Base-by-base conservation (phyloP, 495 filamentous ascomycete genomes). In the Penicillium bialowiezense region DNA sequence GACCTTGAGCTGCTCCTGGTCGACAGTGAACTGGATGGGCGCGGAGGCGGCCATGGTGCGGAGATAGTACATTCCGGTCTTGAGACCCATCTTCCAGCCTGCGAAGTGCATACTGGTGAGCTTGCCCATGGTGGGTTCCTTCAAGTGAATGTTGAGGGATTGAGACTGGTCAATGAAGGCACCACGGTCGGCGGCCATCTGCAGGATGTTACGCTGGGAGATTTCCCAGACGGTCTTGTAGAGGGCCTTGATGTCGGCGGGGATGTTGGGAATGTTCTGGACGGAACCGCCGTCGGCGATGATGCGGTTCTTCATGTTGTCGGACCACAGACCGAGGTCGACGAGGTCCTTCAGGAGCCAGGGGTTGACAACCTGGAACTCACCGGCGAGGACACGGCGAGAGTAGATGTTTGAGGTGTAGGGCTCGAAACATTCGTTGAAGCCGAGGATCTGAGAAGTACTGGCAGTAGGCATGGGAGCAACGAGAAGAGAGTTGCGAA, bases 151-250 rank as follows among this genome's bases (percentile, higher is more conserved):
- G 78, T 98, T 98, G 58, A 98, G 82, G 13, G 92, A 97, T 71
- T 98, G 93, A 24, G 90, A 96, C 77, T 98, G 93, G 62, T 98
- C 93, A 66, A 98, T 96, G 76, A 88, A 98, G 28, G 93, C 93
- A 68, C 93, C 93, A 67, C 93, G 91, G 67, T 98, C 93, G 41
- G 93, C 93, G 44, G 93, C 90, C 92, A 98, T 97, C 75, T 97
- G 87, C 31, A 98, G 80, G 56, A 98, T 90, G 26, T 81, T 88
- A 48, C 89, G 88, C 75, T 98, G 93, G n/a, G 89, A 92, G 56
- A 98, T 96, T 65, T 98, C 93, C 93, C 93, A 98, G 14, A 98
- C 93, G 18, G 93, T 98, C 83, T 98, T 98, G 82, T 98, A 98
- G 12, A 98, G 81, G 7, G 87, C 81, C 78, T 97, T 98, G 81